Conservation (phyloP, 116 monocot genomes). For the Cymodocea nodosa region DNA sequence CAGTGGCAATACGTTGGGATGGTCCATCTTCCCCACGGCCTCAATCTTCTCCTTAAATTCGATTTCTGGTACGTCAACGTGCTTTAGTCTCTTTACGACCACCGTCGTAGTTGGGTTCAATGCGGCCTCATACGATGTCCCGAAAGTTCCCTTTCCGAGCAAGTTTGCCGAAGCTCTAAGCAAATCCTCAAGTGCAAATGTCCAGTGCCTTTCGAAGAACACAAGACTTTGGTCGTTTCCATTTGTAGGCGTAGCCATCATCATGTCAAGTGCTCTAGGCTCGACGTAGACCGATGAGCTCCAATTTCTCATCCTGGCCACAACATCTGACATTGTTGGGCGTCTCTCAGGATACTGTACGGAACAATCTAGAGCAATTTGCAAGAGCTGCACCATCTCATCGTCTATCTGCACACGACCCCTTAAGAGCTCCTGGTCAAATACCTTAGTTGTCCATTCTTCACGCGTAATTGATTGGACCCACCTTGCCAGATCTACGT, state of each 20-base stretch:
- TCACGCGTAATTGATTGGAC: constrained; percentile 25
- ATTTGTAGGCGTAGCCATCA: no score
- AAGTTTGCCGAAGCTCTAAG: constrained; percentile 71
- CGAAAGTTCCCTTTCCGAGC: constrained; percentile 63
- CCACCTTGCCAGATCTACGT: constrained; percentile 34
- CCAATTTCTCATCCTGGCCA: constrained; percentile 31
- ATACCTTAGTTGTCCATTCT: constrained; percentile 37
- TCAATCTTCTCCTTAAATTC: constrained; percentile 34
- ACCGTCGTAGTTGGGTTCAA: constrained; percentile 31
- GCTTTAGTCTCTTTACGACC: constrained; percentile 50
- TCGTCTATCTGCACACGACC: constrained; percentile 26
- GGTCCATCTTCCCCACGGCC: constrained; percentile 39
- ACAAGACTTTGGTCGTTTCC: constrained; percentile 42
- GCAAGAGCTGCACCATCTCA: constrained; percentile 45
- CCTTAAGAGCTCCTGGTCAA: constrained; percentile 30
- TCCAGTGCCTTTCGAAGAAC: constrained; percentile 18
- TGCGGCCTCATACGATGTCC: constrained; percentile 58
- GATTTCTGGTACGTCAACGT: constrained; percentile 29
- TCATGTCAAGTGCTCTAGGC: no score
- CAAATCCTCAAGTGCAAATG: constrained; percentile 48
- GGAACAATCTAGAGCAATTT: constrained; percentile 38
- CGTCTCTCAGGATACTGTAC: constrained; percentile 34
- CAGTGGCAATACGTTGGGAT: constrained; percentile 41
- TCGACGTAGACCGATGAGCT: no score
- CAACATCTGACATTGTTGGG: constrained; percentile 36